These are phyloP conservation scores for Grigorovia jiainica DNA, from an alignment of 805 yeast species.

Conservation along the genomic window DNA sequence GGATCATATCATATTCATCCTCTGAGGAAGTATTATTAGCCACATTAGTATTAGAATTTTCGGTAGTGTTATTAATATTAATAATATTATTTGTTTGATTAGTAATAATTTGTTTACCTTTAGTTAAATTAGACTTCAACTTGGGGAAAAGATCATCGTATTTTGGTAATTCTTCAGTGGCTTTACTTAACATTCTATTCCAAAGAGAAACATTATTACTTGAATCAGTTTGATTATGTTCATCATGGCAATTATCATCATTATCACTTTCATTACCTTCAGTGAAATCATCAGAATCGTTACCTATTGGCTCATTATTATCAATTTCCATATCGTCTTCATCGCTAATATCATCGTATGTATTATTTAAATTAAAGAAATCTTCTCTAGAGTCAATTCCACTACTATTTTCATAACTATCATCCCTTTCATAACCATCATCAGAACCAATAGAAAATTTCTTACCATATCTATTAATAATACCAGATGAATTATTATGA, in stretches of 20 bases:
- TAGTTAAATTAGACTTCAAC: background rate
- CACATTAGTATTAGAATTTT: background rate
- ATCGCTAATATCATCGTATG: background rate
- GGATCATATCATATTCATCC: constrained; percentile 28
- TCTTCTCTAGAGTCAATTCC: constrained; percentile 14
- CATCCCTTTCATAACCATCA: constrained; percentile 10
- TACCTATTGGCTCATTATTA: background rate
- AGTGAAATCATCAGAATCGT: background rate
- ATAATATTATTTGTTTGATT: background rate
- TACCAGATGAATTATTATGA: constrained; percentile 6
- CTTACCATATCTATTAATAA: background rate
- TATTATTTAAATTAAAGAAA: background rate
- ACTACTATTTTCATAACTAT: constrained; percentile 22
- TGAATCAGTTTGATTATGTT: constrained; percentile 3
- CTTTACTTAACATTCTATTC: constrained; percentile 31
- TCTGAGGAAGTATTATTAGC: constrained; percentile 12
- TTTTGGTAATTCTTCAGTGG: constrained; percentile 48
- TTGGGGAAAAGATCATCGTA: constrained; percentile 69
- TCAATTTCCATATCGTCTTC: background rate
- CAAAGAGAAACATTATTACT: constrained; percentile 25
- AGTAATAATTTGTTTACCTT: background rate
- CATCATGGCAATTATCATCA: background rate
- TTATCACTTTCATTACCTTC: background rate
- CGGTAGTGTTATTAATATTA: background rate
- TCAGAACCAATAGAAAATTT: background rate